Evolutionary conservation across 2,329 filamentous ascomycete genomes (phyloP).

Genomic region (Xenoacremonium recifei): DNA sequence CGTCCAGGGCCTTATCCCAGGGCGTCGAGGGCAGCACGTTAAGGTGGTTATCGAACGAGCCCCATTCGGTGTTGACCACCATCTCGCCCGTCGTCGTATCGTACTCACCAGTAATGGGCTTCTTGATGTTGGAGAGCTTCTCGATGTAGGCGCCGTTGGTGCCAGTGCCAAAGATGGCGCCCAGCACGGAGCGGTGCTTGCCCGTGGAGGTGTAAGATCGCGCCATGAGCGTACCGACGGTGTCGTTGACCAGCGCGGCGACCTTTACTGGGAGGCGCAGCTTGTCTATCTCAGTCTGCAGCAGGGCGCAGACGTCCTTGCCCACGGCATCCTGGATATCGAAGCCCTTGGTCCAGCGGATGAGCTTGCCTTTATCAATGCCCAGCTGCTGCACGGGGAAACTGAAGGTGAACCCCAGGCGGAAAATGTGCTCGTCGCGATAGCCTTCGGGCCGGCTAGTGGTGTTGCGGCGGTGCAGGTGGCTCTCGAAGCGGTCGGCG

Average conservation of each 20-base stretch:
- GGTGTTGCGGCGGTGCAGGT: constrained; percentile 63
- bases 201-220: constrained; percentile 91
- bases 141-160: constrained; percentile 98
- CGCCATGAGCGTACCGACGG: constrained; percentile 96
- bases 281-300: constrained; percentile 86
- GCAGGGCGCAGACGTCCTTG: constrained; percentile 87
- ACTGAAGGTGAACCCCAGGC: constrained; percentile 97
- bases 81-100: constrained; percentile 85
- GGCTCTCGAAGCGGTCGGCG: constrained; percentile 76
- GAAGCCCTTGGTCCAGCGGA: constrained; percentile 98
- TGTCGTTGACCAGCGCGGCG: constrained; percentile 96
- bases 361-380: constrained; percentile 91
- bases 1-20: constrained; percentile 79
- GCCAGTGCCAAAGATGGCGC: constrained; percentile 95
- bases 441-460: constrained; percentile 57
- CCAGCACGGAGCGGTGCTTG: constrained; percentile 83
- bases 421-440: constrained; percentile 77
- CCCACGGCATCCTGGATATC: constrained; percentile 93
- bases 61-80: constrained; percentile 99
- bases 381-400: constrained; percentile 93
- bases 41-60: constrained; percentile 93
- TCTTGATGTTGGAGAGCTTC: constrained; percentile 82
- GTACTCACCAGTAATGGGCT: constrained; percentile 67
- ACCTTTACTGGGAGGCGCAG: constrained; percentile 87
- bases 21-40: constrained; percentile 82